phyloP scores from a whole-genome alignment of 1,284 basidiomycete species.

The Irpex lacteus region DNA sequence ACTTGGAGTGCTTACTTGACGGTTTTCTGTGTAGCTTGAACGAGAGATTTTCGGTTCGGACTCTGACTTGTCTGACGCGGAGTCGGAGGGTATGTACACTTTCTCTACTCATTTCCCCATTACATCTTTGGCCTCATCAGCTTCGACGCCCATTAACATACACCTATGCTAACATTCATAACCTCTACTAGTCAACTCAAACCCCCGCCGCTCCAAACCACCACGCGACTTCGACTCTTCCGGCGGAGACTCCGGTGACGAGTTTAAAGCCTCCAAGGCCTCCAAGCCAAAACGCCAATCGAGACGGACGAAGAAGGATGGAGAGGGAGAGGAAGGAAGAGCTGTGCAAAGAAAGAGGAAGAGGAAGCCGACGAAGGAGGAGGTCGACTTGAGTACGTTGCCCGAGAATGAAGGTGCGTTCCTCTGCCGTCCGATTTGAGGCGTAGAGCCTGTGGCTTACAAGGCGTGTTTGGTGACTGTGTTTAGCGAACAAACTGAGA shows the following conservation, averaged over 20 bases:
- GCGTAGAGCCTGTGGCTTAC: not conserved
- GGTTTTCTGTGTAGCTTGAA: slow-evolving; percentile 35
- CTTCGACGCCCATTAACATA: too few species aligned
- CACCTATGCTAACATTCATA: slow-evolving; percentile 18
- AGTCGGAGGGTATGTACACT: slow-evolving; percentile 46
- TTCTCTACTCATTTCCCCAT: not conserved
- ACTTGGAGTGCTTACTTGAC: slow-evolving; percentile 17
- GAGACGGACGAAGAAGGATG: slow-evolving; percentile 31
- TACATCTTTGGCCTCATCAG: not conserved
- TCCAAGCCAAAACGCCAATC: slow-evolving; percentile 44
- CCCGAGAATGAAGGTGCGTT: slow-evolving; percentile 69
- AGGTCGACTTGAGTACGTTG: slow-evolving; percentile 61
- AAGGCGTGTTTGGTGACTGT: not conserved
- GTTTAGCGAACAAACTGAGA: slow-evolving; percentile 55
- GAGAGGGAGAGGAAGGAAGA: slow-evolving; percentile 37
- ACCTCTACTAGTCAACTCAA: slow-evolving; percentile 9
- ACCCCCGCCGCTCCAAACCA: slow-evolving; percentile 22
- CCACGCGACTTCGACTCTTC: slow-evolving; percentile 45
- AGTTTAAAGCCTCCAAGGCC: slow-evolving; percentile 57
- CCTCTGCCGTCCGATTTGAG: not conserved
- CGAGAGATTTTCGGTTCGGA: slow-evolving; percentile 76
- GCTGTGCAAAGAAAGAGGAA: slow-evolving; percentile 41
- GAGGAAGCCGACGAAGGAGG: slow-evolving; percentile 42
- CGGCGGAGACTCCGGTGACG: slow-evolving; percentile 63
- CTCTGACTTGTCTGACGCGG: slow-evolving; percentile 68